These are phyloP conservation scores for Stephania japonica DNA, from an alignment of 164 flowering plant species.

Conservation along the genomic window DNA sequence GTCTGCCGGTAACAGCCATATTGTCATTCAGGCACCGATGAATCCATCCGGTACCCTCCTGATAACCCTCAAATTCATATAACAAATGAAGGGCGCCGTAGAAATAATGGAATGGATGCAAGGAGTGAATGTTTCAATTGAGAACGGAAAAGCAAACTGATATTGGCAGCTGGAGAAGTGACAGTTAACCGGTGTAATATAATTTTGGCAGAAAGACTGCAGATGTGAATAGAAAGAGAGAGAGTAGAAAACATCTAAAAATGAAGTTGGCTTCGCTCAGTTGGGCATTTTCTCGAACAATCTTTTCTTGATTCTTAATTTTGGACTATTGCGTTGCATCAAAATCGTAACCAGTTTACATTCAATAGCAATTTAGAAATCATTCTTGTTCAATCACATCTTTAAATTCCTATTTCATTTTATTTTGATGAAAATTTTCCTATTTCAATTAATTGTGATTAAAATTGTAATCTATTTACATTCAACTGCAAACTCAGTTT, in stretches of 20 bases:
- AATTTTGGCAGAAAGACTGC: too few relatives aligned
- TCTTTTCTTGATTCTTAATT: not conserved
- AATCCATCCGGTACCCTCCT: constrained; percentile 86
- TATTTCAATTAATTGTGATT: not conserved
- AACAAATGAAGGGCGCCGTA: too few relatives aligned
- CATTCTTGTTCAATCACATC: not conserved
- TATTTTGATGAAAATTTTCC: not conserved
- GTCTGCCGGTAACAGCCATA: constrained; percentile 38
- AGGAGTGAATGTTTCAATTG: too few relatives aligned
- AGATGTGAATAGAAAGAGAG: too few relatives aligned
- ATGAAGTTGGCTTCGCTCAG: too few relatives aligned
- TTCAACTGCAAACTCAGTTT: not conserved
- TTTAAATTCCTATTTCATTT: not conserved
- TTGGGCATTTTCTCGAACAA: too few relatives aligned
- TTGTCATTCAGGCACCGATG: constrained; percentile 38
- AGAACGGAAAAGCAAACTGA: too few relatives aligned
- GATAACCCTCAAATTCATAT: constrained; percentile 57
- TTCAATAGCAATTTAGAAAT: not conserved
- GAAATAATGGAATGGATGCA: too few relatives aligned
- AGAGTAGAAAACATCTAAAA: too few relatives aligned
- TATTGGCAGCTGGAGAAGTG: too few relatives aligned
- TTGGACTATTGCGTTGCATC: not conserved
- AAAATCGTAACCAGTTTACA: too few relatives aligned
- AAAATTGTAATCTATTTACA: not conserved
- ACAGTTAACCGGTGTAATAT: too few relatives aligned